These are phyloP conservation scores for Bassia scoparia DNA, from an alignment of 148 eudicot species.

Conservation along the genomic window DNA sequence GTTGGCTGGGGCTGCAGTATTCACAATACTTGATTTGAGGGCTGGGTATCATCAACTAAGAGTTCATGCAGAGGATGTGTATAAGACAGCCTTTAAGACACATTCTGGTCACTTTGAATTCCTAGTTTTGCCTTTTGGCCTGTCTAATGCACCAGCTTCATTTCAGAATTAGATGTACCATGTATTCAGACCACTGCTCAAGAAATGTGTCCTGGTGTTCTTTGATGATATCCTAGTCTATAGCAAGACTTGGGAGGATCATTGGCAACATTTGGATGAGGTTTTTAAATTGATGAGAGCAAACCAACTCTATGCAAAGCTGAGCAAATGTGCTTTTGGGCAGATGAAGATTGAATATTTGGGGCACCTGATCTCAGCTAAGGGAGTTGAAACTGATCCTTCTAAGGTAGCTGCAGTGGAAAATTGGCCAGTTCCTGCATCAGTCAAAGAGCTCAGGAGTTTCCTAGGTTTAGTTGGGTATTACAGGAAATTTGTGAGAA, in stretches of 20 bases:
- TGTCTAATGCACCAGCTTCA: no score
- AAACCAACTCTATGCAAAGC: background rate
- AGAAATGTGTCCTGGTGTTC: no score
- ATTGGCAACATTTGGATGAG: background rate
- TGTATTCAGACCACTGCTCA: no score
- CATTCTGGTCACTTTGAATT: no score
- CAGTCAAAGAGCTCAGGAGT: background rate
- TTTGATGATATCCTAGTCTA: background rate
- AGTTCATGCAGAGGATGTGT: no score
- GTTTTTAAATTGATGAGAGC: background rate
- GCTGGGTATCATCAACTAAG: no score
- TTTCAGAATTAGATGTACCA: no score
- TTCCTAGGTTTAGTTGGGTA: no score
- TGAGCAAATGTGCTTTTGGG: background rate
- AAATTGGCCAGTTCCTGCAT: background rate
- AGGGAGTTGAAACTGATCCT: no score
- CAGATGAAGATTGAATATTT: background rate
- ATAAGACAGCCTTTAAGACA: no score
- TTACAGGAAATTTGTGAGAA: conserved; percentile 7
- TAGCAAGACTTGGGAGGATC: background rate
- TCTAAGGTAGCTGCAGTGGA: background rate
- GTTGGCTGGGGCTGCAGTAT: background rate
- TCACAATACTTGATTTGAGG: background rate
- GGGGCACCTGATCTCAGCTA: no score
- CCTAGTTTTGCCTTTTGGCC: no score